These are phyloP conservation scores for Fonsecaea monophora DNA, from an alignment of 2,329 filamentous ascomycete species.

Conservation along the genomic window DNA sequence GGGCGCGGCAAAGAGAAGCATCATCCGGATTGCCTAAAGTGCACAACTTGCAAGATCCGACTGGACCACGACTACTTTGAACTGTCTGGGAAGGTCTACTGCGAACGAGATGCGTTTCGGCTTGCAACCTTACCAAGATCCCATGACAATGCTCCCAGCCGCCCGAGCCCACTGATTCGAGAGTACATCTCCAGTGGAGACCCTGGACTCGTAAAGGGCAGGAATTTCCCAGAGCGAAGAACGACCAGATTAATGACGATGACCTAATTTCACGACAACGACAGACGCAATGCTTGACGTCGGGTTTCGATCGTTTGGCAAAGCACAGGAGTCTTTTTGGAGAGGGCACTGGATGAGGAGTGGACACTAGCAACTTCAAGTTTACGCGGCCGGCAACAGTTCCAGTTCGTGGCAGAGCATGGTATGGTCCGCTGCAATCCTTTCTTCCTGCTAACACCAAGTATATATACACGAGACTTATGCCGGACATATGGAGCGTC, in stretches of 20 bases:
- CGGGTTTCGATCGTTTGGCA: not conserved
- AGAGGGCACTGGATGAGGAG: conserved; percentile 6
- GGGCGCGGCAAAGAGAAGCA: conserved; percentile 67
- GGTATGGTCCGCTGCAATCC: not conserved
- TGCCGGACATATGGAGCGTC: conserved; percentile 1
- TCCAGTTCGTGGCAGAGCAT: conserved; percentile 8
- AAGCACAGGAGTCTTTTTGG: conserved; percentile 2
- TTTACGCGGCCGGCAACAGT: conserved; percentile 8
- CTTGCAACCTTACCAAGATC: conserved; percentile 35
- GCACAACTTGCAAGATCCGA: conserved; percentile 72
- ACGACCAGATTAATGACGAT: conserved; percentile 56
- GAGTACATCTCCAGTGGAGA: conserved; percentile 40
- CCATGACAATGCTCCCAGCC: conserved; percentile 40
- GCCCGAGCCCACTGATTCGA: conserved; percentile 39
- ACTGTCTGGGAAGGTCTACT: conserved; percentile 78
- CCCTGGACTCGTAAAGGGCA: conserved; percentile 42
- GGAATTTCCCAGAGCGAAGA: conserved; percentile 57
- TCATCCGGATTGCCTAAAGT: conserved; percentile 86
- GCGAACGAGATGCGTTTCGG: conserved; percentile 81
- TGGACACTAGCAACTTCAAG: not conserved
- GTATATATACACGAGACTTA: not conserved
- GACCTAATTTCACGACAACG: conserved; percentile 31
- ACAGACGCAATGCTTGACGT: conserved; percentile 14
- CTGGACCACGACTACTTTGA: conserved; percentile 90
- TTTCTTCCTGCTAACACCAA: not conserved